These are phyloP conservation scores for Lathyrus oleraceus DNA, from an alignment of 306 rosid genomes.

Conservation along the genomic window DNA sequence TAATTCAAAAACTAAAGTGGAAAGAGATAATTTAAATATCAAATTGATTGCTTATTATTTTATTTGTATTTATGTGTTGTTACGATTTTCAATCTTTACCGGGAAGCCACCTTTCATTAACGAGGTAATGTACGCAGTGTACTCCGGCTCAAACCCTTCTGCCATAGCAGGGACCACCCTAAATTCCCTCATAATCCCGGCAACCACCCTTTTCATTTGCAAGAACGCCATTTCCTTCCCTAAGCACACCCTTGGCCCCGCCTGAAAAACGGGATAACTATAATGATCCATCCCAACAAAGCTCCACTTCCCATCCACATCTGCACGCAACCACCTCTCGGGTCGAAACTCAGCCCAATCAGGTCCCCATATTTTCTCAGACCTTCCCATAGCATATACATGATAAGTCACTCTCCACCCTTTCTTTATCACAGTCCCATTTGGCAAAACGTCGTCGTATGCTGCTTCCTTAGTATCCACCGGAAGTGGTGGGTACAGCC, in stretches of 20 bases:
- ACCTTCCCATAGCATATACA: constrained; percentile 61
- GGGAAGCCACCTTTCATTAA: too few relatives aligned
- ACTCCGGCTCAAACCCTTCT: too few relatives aligned
- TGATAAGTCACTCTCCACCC: constrained; percentile 57
- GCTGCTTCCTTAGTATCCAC: constrained; percentile 43
- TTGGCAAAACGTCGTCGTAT: constrained; percentile 57
- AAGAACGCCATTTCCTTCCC: constrained; percentile 90
- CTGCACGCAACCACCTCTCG: constrained; percentile 61
- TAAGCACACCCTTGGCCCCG: constrained; percentile 74
- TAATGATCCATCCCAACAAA: constrained; percentile 56
- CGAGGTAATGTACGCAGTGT: too few relatives aligned
- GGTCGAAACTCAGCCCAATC: constrained; percentile 67
- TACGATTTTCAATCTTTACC: too few relatives aligned
- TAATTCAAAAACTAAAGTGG: too few relatives aligned
- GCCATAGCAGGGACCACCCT: too few relatives aligned
- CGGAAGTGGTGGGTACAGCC: constrained; percentile 65
- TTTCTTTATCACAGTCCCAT: constrained; percentile 61
- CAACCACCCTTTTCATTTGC: too few relatives aligned
- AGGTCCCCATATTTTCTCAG: constrained; percentile 56
- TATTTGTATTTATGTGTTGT: too few relatives aligned
- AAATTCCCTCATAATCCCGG: too few relatives aligned
- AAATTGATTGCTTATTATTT: too few relatives aligned
- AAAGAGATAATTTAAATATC: too few relatives aligned
- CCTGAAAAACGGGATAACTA: constrained; percentile 68
- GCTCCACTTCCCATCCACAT: constrained; percentile 40